These are phyloP conservation scores for Perkinsus chesapeaki DNA, from an alignment of 169 alveolate species.

Conservation along the genomic window DNA sequence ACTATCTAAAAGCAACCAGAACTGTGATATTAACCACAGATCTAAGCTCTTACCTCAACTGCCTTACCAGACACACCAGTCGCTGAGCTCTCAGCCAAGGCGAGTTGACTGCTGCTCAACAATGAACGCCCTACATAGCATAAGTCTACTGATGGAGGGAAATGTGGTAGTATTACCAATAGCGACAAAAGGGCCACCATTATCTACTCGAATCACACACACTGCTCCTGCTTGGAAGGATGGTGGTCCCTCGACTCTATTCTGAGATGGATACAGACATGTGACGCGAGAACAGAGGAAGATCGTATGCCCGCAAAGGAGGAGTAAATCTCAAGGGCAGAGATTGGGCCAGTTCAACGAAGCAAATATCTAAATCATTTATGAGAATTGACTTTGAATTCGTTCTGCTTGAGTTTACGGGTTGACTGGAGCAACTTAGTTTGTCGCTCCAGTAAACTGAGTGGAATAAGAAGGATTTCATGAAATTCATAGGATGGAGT, in stretches of 20 bases:
- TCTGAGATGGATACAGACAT: background rate
- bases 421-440: too few species aligned
- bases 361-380: background rate
- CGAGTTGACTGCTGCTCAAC: background rate
- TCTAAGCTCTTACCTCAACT: too few species aligned
- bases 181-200: background rate
- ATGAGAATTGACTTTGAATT: too few species aligned
- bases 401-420: too few species aligned
- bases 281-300: too few species aligned
- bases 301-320: too few species aligned
- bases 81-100: background rate
- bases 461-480: too few species aligned
- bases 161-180: background rate
- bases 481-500: too few species aligned
- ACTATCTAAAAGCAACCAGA: background rate
- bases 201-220: background rate
- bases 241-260: background rate
- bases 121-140: background rate
- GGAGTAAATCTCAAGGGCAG: too few species aligned
- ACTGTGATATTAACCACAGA: too few species aligned
- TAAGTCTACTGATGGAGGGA: background rate
- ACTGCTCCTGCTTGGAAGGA: background rate
- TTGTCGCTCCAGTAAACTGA: too few species aligned
- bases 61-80: background rate
- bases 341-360: background rate